These are phyloP conservation scores for Pseudogymnoascus sp. DNA, from an alignment of 2,329 filamentous ascomycete species.

Conservation along the genomic window DNA sequence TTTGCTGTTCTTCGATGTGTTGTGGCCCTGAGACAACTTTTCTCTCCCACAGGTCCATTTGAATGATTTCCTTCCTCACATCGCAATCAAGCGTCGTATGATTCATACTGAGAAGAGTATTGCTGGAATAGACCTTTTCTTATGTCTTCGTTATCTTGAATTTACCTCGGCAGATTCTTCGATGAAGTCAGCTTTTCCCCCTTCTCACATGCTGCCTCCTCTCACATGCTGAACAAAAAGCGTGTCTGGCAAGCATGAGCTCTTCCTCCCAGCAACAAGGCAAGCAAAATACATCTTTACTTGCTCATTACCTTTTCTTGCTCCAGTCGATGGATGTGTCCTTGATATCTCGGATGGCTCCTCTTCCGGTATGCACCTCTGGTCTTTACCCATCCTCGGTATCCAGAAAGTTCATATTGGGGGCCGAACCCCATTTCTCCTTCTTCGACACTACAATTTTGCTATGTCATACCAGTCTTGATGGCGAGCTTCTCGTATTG, in stretches of 20 bases:
- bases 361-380: not conserved
- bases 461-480: not conserved
- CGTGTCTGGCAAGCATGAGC: not conserved
- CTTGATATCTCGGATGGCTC: not conserved
- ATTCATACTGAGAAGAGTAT: not conserved
- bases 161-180: not conserved
- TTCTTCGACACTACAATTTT: not conserved
- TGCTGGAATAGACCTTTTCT: not conserved
- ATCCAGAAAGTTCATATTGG: not conserved
- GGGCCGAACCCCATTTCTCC: not conserved
- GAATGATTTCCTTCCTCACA: not conserved
- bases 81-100: not conserved
- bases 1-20: not conserved
- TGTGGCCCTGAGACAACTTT: not conserved
- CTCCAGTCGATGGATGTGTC: not conserved
- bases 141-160: not conserved
- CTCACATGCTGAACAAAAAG: not conserved
- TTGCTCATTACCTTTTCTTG: not conserved
- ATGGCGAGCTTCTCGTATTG: not conserved
- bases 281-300: not conserved
- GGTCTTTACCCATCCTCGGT: not conserved
- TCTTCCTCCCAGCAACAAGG: not conserved
- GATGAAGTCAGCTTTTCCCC: not conserved
- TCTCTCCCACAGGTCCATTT: not conserved
- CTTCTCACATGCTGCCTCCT: not conserved